Conservation (phyloP, 176 grass and related monocot species). For the Canna indica region DNA sequence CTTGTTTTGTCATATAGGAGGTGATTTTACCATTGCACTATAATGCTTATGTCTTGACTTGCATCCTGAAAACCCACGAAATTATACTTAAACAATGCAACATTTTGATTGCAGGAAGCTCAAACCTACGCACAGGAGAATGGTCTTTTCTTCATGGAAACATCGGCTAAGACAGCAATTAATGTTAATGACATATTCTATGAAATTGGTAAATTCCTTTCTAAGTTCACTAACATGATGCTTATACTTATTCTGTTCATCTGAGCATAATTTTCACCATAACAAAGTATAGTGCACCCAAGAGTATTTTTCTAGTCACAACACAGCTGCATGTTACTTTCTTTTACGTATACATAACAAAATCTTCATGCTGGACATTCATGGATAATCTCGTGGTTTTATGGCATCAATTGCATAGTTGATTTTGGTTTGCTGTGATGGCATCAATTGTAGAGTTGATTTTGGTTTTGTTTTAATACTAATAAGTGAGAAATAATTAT, state of each 20-base stretch:
- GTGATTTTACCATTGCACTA: neutral
- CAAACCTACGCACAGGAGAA: conserved; percentile 5
- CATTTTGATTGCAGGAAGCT: conserved; percentile 1
- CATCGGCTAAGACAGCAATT: conserved; percentile 9
- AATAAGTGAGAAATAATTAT: too few relatives aligned
- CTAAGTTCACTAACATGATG: neutral
- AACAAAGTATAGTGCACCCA: neutral
- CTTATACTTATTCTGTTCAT: neutral
- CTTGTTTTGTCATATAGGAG: neutral
- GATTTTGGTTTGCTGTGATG: too few relatives aligned
- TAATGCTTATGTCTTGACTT: neutral
- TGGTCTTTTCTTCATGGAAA: conserved; percentile 13
- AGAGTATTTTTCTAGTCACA: neutral
- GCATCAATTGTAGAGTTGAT: too few relatives aligned
- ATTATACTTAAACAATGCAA: neutral
- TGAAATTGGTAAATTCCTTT: conserved; percentile 11
- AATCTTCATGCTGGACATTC: too few relatives aligned
- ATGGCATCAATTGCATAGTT: too few relatives aligned
- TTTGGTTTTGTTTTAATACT: too few relatives aligned
- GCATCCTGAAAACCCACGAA: neutral
- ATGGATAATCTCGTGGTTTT: too few relatives aligned
- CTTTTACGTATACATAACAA: too few relatives aligned
- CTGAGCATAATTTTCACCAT: neutral
- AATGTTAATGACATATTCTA: conserved; percentile 14
- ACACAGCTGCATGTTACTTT: too few relatives aligned